Conservation (phyloP, 495 filamentous ascomycete species). For the Aspergillus sparsus region DNA sequence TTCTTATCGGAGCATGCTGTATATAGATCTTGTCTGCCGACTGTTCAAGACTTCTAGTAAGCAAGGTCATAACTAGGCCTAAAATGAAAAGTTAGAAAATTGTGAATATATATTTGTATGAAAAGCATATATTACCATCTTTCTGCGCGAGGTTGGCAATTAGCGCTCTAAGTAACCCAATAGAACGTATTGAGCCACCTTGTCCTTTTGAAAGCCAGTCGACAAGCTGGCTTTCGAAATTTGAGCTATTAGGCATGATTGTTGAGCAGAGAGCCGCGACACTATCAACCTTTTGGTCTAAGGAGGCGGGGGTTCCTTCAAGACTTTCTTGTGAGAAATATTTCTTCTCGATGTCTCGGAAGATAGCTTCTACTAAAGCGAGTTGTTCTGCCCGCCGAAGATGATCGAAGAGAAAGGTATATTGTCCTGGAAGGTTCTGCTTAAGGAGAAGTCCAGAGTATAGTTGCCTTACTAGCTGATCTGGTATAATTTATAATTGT, state of each 20-base stretch:
- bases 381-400: conserved; percentile 60
- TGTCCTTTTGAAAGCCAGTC: conserved; percentile 62
- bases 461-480: conserved; percentile 54
- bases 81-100: conserved; percentile 24
- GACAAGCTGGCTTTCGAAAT: conserved; percentile 55
- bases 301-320: conserved; percentile 9
- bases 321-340: conserved; percentile 40
- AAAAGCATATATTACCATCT: conserved; percentile 39
- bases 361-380: conserved; percentile 54
- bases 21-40: conserved; percentile 89
- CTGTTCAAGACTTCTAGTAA: conserved; percentile 66
- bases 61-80: conserved; percentile 56
- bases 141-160: conserved; percentile 59
- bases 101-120: background rate
- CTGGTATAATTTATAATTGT: conserved; percentile 43
- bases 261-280: conserved; percentile 44
- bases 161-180: conserved; percentile 66
- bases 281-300: conserved; percentile 30
- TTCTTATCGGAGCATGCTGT: conserved; percentile 73
- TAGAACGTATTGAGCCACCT: conserved; percentile 61
- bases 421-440: conserved; percentile 27
- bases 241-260: conserved; percentile 36
- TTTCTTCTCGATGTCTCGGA: conserved; percentile 60
- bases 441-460: conserved; percentile 47
- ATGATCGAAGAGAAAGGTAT: conserved; percentile 45